Percentiles rank a stretch among this genome's conserved stretches.
Conservation (phyloP, 495 filamentous ascomycete species). For the Talaromyces wortmannii region DNA sequence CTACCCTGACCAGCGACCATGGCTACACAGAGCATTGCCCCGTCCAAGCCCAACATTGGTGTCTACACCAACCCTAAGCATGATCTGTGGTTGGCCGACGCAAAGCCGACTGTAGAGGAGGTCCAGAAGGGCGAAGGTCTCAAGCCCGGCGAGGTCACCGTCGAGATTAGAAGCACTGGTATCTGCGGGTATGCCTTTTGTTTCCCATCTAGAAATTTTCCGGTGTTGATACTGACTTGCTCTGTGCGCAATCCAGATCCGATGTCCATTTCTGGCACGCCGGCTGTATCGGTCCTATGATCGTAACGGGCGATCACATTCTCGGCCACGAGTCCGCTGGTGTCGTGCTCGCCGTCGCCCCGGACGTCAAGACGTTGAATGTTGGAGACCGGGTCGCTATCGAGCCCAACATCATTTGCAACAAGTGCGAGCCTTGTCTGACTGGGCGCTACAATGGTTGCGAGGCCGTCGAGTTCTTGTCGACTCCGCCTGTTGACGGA, state of each 20-base stretch:
- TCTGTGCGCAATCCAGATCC: conserved; percentile 46
- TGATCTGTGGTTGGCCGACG: conserved; percentile 81
- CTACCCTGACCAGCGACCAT: background rate
- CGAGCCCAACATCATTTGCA: conserved; percentile 87
- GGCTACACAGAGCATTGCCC: background rate
- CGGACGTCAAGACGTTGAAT: conserved; percentile 64
- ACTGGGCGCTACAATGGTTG: conserved; percentile 92
- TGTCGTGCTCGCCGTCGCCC: conserved; percentile 71
- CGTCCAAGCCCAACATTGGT: conserved; percentile 77
- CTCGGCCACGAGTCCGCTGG: conserved; percentile 91
- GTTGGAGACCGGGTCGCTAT: conserved; percentile 83
- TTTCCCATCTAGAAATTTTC: background rate
- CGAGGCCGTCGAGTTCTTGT: conserved; percentile 75
- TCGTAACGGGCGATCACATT: conserved; percentile 78
- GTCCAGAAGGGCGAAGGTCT: conserved; percentile 63
- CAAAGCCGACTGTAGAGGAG: conserved; percentile 66
- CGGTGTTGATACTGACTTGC: background rate
- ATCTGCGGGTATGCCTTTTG: conserved; percentile 70
- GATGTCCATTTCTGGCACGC: conserved; percentile 96
- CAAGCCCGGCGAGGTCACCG: conserved; percentile 72
- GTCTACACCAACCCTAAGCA: conserved; percentile 92
- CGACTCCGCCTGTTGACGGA: conserved; percentile 83
- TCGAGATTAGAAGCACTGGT: conserved; percentile 82
- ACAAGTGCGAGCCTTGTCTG: conserved; percentile 80
- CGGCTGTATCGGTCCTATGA: conserved; percentile 90